Evolutionary conservation across 169 alveolate genomes (phyloP).

Genomic region (Eimeria sp.): DNA sequence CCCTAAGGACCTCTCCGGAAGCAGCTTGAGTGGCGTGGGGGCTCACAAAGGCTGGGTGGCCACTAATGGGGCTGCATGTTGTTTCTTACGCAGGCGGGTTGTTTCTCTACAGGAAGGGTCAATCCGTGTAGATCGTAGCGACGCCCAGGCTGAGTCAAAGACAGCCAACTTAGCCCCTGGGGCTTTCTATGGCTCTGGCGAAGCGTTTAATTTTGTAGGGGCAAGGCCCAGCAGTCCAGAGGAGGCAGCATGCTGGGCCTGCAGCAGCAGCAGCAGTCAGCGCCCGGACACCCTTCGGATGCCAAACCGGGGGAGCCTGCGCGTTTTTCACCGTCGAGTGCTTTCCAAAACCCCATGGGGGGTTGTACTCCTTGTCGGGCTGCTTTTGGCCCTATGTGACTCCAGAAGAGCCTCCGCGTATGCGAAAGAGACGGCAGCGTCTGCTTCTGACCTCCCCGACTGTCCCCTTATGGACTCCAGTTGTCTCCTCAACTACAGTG

Average conservation of each 20-base stretch:
- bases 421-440: neutral
- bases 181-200: neutral
- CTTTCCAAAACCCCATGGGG: neutral
- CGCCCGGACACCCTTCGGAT: neutral
- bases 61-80: constrained; percentile 4
- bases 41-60: neutral
- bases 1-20: neutral
- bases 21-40: neutral
- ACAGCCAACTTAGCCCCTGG: neutral
- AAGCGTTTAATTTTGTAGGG: neutral
- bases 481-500: constrained; percentile 57
- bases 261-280: neutral
- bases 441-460: neutral
- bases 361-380: neutral
- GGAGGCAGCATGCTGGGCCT: neutral
- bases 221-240: neutral
- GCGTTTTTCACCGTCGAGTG: neutral
- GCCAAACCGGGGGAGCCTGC: neutral
- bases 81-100: neutral
- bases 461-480: constrained; percentile 65
- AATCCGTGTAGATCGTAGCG: neutral
- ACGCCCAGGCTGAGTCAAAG: neutral
- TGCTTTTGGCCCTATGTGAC: neutral
- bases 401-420: neutral
- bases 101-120: neutral